A percentile compares a stretch with the other conserved stretches of the same genome.
Conservation (phyloP, 495 filamentous ascomycete species). For the Cercophora samala region DNA sequence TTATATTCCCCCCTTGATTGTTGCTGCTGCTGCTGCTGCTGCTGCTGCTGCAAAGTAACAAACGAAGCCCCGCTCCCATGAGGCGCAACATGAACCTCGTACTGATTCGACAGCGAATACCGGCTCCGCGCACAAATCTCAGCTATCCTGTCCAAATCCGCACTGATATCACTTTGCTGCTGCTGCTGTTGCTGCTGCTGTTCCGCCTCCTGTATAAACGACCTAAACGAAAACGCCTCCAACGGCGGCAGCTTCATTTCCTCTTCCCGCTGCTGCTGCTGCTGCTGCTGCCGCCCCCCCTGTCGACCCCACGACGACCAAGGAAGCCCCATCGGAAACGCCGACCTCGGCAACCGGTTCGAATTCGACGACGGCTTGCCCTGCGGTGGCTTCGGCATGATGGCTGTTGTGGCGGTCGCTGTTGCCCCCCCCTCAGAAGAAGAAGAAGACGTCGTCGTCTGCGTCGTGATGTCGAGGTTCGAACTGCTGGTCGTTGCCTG, state of each 20-base stretch:
- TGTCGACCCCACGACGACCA: too few species aligned
- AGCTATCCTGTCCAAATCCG: slow-evolving; percentile 55
- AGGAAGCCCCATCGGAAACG: too few species aligned
- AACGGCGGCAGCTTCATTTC: slow-evolving; percentile 46
- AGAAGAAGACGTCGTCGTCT: too few species aligned
- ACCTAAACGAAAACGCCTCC: slow-evolving; percentile 58
- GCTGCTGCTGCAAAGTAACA: slow-evolving; percentile 14
- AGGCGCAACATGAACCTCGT: slow-evolving; percentile 56
- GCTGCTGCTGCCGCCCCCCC: background rate
- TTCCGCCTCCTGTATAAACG: slow-evolving; percentile 38
- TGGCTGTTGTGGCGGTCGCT: too few species aligned
- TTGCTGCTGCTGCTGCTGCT: slow-evolving; percentile 21
- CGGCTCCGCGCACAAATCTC: slow-evolving; percentile 56
- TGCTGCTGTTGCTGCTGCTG: background rate
- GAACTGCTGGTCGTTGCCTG: slow-evolving; percentile 9
- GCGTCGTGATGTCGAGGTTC: slow-evolving; percentile 11
- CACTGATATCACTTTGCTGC: slow-evolving; percentile 33
- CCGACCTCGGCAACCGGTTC: too few species aligned
- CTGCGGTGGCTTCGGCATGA: too few species aligned
- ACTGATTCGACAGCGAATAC: slow-evolving; percentile 56
- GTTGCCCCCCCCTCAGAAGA: too few species aligned
- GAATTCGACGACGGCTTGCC: too few species aligned
- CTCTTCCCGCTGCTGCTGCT: slow-evolving; percentile 22
- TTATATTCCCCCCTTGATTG: slow-evolving; percentile 21
- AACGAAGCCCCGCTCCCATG: slow-evolving; percentile 49